Percentiles rank a stretch among this genome's conserved stretches.
Evolutionary conservation across 2,329 filamentous ascomycete genomes (phyloP).

Genomic region (Alternaria ethzedia): DNA sequence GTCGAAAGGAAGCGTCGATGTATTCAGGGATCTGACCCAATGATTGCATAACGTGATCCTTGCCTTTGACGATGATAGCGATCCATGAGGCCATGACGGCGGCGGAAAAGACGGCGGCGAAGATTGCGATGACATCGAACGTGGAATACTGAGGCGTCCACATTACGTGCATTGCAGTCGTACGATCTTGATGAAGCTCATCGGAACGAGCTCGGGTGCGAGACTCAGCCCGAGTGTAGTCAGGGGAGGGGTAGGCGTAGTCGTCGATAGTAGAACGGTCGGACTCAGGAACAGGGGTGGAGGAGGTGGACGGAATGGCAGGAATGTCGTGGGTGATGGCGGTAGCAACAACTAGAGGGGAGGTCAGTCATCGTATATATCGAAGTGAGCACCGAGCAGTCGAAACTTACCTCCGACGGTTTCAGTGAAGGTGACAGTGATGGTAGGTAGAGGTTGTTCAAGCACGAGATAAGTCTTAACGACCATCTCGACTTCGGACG

Average conservation of each 20-base stretch:
- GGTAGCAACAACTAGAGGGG: slow-evolving; percentile 3
- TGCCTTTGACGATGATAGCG: not conserved
- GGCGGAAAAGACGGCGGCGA: not conserved
- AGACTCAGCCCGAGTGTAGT: not conserved
- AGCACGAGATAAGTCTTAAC: not conserved
- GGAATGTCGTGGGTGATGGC: not conserved
- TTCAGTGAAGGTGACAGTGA: slow-evolving; percentile 9
- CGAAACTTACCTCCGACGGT: slow-evolving; percentile 8
- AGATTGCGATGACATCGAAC: not conserved
- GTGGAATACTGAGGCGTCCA: not conserved
- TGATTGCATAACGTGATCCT: not conserved
- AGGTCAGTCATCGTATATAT: not conserved
- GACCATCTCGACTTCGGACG: not conserved
- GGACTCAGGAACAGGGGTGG: not conserved
- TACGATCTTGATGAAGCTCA: not conserved
- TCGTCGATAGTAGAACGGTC: not conserved
- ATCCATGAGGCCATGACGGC: not conserved
- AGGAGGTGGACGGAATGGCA: not conserved
- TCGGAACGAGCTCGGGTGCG: not conserved
- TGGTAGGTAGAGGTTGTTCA: slow-evolving; percentile 1
- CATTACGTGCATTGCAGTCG: not conserved
- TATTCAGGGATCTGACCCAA: not conserved
- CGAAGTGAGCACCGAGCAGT: not conserved
- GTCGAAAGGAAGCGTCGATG: not conserved
- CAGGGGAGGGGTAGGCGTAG: not conserved